Conservation (phyloP, 163 green algal species). For the Botryococcus braunii region DNA sequence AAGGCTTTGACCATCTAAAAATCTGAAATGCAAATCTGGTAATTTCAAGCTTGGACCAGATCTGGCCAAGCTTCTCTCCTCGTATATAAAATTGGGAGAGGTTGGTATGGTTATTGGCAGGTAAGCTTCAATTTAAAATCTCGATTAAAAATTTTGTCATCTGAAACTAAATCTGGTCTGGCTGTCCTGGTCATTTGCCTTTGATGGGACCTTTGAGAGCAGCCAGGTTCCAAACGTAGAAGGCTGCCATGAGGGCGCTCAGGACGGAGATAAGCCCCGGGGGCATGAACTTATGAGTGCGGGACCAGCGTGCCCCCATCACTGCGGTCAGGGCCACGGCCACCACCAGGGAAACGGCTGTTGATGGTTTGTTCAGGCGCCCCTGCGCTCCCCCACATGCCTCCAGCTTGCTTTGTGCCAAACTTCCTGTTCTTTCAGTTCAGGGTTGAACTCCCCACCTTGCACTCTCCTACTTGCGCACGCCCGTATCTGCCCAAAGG, state of each 20-base stretch:
- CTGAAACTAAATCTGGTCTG: no score
- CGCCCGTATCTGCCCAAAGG: not conserved
- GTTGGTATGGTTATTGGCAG: no score
- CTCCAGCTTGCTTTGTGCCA: not conserved
- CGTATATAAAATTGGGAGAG: no score
- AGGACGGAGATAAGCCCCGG: conserved; percentile 20
- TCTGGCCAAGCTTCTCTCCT: no score
- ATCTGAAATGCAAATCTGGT: no score
- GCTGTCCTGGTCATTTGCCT: not conserved
- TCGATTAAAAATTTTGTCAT: no score
- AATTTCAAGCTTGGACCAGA: no score
- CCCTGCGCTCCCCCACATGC: no score
- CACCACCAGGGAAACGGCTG: conserved; percentile 13
- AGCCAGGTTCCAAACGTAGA: conserved; percentile 36
- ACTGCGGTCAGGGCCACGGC: conserved; percentile 18
- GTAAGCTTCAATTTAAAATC: no score
- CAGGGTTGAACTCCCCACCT: no score
- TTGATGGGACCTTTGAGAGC: conserved; percentile 10
- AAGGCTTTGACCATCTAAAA: no score
- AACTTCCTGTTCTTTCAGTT: not conserved
- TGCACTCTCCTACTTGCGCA: not conserved
- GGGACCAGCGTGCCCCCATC: conserved; percentile 25
- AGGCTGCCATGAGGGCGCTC: conserved; percentile 22
- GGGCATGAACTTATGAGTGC: conserved; percentile 33
- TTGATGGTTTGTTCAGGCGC: conserved; percentile 8